Base-by-base conservation (phyloP, 1,284 basidiomycete genomes). In the Kwoniella shivajii region DNA sequence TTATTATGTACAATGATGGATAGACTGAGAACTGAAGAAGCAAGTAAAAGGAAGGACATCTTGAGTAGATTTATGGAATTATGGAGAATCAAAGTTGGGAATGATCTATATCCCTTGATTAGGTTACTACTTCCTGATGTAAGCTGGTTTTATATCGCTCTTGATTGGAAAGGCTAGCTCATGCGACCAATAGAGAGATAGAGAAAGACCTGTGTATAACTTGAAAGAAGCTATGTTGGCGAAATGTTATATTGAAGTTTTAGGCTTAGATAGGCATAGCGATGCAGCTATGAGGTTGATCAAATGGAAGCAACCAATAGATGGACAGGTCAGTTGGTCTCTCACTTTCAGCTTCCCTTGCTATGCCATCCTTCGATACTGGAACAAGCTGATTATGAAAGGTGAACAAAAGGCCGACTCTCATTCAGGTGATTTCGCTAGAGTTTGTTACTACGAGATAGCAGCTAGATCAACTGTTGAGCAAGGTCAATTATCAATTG, bases 221-320 rank as follows among this genome's bases (percentile, higher is more conserved):
- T 75, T 95, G 61, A 96, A 96, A 74, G 94, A 97, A 79, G 88
- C 88, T 76, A 89, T 88, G 68, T 80, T 97, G 2, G 92, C 92
- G 2, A 93, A 91, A 75, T 86, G 85, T 10, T 94, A 93, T 72
- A 90, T 93, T 77, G 88, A 89, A 60, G 82, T 93, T 0, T 88
- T 97, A 37, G 90, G 89, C 0, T 80, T 97, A 1, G 85, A 87
- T 46, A 83, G 79, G 69, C 85, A 86, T 69, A 88, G 89, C 55
- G 86, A 86, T 2, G 88, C 92, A 63, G 88, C 91, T 0, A 82
- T 88, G 50, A 84, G 88, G 30, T 78, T 97, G 43, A 78, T 89
- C 47, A 88, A 94, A 65, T 96, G 93, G 93, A 97, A 93, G 80
- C 86, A 85, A 63, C 93, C 92, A 0, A 64, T 73, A 4, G 66